Evolutionary conservation across 257 asterid species (phyloP).

Genomic region (Ilex asprella): DNA sequence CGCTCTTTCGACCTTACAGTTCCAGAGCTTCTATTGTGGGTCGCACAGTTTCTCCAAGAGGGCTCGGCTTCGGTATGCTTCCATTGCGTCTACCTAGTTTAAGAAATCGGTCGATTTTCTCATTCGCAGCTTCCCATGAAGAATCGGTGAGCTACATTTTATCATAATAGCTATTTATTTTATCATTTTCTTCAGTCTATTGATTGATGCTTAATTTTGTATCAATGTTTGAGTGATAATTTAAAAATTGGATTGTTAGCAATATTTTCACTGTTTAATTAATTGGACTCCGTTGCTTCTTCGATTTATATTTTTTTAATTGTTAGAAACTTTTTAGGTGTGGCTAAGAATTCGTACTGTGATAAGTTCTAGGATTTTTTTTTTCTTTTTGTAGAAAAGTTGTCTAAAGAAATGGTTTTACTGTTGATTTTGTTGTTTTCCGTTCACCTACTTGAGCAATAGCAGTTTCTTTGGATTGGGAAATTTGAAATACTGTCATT

Average conservation of each 20-base stretch:
- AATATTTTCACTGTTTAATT: background rate
- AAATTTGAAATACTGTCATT: too few relatives aligned
- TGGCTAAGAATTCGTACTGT: background rate
- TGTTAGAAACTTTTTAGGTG: background rate
- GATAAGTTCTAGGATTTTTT: too few relatives aligned
- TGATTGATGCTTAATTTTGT: background rate
- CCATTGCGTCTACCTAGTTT: constrained; percentile 17
- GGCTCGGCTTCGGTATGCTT: constrained; percentile 17
- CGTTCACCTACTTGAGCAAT: too few relatives aligned
- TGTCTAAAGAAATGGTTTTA: too few relatives aligned
- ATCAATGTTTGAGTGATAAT: too few relatives aligned
- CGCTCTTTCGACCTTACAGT: constrained; percentile 12
- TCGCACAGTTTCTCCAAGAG: constrained; percentile 18
- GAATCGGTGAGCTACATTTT: constrained; percentile 51
- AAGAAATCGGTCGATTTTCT: constrained; percentile 37
- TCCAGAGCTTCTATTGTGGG: constrained; percentile 10
- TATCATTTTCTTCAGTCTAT: background rate
- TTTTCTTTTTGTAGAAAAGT: too few relatives aligned
- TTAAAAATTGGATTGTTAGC: background rate
- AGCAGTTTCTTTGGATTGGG: too few relatives aligned
- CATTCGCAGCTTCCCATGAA: constrained; percentile 66
- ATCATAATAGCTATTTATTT: background rate
- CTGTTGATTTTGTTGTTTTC: too few relatives aligned
- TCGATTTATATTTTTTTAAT: background rate
- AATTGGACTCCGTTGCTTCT: background rate